Evolutionary conservation across 176 grass and related monocot genomes (phyloP).

Genomic region (Eremochloa ophiuroides): DNA sequence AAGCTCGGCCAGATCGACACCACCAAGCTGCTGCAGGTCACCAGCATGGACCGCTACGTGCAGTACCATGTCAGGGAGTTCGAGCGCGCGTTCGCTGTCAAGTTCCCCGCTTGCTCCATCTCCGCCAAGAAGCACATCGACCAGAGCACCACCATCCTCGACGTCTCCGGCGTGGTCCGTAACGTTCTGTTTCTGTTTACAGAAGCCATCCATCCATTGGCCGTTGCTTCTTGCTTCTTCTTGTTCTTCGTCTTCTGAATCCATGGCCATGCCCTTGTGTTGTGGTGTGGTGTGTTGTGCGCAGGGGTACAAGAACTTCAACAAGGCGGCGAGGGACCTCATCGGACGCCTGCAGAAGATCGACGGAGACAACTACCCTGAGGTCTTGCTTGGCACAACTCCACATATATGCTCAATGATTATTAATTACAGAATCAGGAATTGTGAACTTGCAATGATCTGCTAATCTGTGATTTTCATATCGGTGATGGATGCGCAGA

Average conservation of each 20-base stretch:
- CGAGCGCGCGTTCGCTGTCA: conserved; percentile 78
- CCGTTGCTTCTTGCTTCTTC: background rate
- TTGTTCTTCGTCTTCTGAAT: no score
- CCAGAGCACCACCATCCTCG: conserved; percentile 98
- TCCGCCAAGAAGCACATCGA: conserved; percentile 77
- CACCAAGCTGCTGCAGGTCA: conserved; percentile 85
- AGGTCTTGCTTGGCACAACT: no score
- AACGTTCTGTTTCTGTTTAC: no score
- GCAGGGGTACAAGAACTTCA: conserved; percentile 93
- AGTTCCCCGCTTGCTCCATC: conserved; percentile 95
- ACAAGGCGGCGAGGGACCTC: conserved; percentile 83
- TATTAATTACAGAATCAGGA: no score
- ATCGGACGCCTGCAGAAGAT: conserved; percentile 85
- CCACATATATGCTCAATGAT: no score
- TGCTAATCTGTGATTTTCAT: no score
- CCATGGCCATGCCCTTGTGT: background rate
- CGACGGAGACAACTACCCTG: conserved; percentile 95
- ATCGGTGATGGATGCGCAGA: no score
- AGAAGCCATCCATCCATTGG: no score
- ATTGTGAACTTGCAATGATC: no score
- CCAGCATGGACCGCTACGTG: conserved; percentile 79
- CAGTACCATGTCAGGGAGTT: conserved; percentile 96
- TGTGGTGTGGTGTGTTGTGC: no score
- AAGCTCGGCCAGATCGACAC: conserved; percentile 82
- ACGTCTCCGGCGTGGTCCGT: conserved; percentile 85